These are phyloP conservation scores for Alternaria conjuncta DNA, from an alignment of 2,329 filamentous ascomycete species.

Conservation along the genomic window DNA sequence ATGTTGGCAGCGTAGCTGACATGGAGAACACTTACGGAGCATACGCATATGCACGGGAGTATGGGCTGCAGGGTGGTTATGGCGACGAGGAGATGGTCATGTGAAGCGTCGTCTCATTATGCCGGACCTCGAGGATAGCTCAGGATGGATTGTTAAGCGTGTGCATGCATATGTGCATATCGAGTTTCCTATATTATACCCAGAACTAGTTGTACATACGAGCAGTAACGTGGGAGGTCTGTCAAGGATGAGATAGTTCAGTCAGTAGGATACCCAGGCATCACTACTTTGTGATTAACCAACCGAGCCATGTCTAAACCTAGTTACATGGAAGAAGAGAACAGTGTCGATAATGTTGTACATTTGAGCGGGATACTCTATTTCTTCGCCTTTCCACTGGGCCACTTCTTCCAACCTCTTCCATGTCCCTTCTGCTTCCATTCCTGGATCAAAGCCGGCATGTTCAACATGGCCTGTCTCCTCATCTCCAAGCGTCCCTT, in stretches of 20 bases:
- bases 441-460: conserved; percentile 88
- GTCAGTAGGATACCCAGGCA: conserved; percentile 6
- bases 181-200: conserved; percentile 4
- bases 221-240: background rate
- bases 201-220: background rate
- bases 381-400: conserved; percentile 51
- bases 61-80: conserved; percentile 51
- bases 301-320: background rate
- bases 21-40: conserved; percentile 75
- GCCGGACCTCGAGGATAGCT: background rate
- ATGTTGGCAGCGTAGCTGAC: conserved; percentile 49
- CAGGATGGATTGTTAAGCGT: background rate
- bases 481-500: conserved; percentile 84
- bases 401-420: conserved; percentile 77
- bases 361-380: conserved; percentile 9
- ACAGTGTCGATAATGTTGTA: background rate
- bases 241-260: conserved; percentile 2
- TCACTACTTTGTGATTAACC: background rate
- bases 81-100: conserved; percentile 51
- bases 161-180: background rate
- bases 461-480: conserved; percentile 89
- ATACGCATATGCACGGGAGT: conserved; percentile 61
- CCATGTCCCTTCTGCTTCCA: conserved; percentile 86
- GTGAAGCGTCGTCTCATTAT: conserved; percentile 24
- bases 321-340: background rate